Base-by-base conservation (phyloP, 805 yeast species). In the Cyberlindnera mycetangii region DNA sequence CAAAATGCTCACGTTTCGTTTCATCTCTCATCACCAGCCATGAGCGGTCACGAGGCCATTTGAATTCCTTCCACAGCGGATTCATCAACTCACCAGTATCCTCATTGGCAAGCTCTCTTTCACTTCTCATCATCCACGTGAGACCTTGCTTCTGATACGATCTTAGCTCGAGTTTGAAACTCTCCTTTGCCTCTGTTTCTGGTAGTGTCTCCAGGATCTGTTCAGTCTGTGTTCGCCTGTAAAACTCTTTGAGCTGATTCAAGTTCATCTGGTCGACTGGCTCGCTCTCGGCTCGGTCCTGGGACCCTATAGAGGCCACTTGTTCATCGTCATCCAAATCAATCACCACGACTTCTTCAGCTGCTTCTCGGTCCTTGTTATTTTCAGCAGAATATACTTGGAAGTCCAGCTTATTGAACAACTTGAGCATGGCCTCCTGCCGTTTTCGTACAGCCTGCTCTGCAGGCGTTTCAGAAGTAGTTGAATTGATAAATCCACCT, bases 41-140 rank as follows among this genome's bases (percentile, higher is more conserved):
- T 1, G 74, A 67, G 39, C 66, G 63, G 44, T 74, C 74, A 17
- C 57, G 67, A 0, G 96, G 96, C 93, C 95, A 90, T 48, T 64
- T 66, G 55, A 78, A 84, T 41, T 79, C 79, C 43, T 78, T 81
- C 97, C 97, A 90, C 21, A 90, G 64, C 0, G 98, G 98, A 57
- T 89, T 86, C 68, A 85, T 74, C 31, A 78, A 67, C 3, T 79
- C 83, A 6, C 73, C 75, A 24, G 72, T 66, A 55, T 41, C 71
- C 52, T 47, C 67, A 39, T 52, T 65, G 4, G 48, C 51, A 48
- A 75, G 64, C 50, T 83, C 89, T 32, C 76, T 72, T 58, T 89
- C 96, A 44, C 92, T 70, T 25, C 80, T 74, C n/a, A 89, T 65
- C 92, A 89, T 83, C 97, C 97, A 89, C 1, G 90, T 79, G 24